These are phyloP conservation scores for Fusarium sp. DNA, from an alignment of 2,329 filamentous ascomycete genomes.

Conservation along the genomic window DNA sequence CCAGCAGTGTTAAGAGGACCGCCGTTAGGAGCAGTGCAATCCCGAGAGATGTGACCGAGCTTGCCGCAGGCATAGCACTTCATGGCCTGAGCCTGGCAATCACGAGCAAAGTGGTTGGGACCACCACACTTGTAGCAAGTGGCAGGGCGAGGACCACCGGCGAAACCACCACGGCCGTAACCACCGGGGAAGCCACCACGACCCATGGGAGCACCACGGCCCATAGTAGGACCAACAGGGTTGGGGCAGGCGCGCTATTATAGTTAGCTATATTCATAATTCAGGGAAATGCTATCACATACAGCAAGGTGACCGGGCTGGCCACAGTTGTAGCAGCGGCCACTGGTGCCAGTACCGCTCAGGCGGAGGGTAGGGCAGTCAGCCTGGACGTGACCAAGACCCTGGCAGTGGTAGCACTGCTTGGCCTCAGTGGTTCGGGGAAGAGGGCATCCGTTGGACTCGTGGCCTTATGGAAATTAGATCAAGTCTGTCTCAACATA, in stretches of 20 bases:
- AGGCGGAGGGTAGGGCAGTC: conserved; percentile 97
- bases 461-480: conserved; percentile 70
- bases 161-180: conserved; percentile 79
- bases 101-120: conserved; percentile 97
- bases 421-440: conserved; percentile 98
- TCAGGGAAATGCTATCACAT: conserved; percentile 51
- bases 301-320: conserved; percentile 92
- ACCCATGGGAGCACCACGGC: conserved; percentile 72
- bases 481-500: not conserved
- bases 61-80: conserved; percentile 99
- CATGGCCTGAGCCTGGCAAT: conserved; percentile 98
- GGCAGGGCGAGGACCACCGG: conserved; percentile 73
- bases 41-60: conserved; percentile 89
- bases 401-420: conserved; percentile 99
- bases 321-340: conserved; percentile 97
- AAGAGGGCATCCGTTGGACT: conserved; percentile 96
- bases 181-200: conserved; percentile 75
- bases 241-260: conserved; percentile 82
- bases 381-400: conserved; percentile 96
- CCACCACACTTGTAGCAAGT: conserved; percentile 82
- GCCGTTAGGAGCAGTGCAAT: conserved; percentile 97
- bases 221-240: conserved; percentile 70
- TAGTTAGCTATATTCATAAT: conserved; percentile 23
- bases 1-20: conserved; percentile 94
- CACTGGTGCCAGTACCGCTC: conserved; percentile 82